Conservation (phyloP, 805 yeast species). For the Teunomyces barrocoloradensis region DNA sequence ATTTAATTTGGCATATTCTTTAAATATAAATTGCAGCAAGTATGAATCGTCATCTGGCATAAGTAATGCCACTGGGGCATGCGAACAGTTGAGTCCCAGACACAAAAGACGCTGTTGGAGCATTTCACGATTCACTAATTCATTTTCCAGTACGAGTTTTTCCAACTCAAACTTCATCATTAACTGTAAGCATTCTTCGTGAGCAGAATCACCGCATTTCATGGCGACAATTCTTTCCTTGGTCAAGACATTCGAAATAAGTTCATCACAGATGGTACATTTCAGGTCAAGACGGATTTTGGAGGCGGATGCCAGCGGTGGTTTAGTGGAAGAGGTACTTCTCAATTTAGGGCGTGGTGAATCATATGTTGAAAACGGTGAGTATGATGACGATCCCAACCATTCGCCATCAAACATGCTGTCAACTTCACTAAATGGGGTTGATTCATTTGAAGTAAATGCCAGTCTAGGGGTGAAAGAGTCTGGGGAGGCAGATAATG, state of each 20-base stretch:
- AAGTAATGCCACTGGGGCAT: not conserved
- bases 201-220: slow-evolving; percentile 54
- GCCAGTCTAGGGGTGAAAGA: not conserved
- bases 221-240: slow-evolving; percentile 48
- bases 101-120: not conserved
- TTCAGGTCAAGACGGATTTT: slow-evolving; percentile 2
- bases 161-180: slow-evolving; percentile 11
- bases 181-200: slow-evolving; percentile 56
- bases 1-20: not conserved
- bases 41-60: not conserved
- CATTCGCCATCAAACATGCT: not conserved
- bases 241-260: slow-evolving; percentile 41
- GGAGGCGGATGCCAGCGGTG: slow-evolving; percentile 5
- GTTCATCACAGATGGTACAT: slow-evolving; percentile 55
- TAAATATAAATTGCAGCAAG: slow-evolving; percentile 1
- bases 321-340: slow-evolving; percentile 20
- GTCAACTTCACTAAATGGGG: slow-evolving; percentile 1
- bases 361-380: not conserved
- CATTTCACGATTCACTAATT: not conserved
- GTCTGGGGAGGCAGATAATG: not conserved
- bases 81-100: not conserved
- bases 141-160: slow-evolving; percentile 1
- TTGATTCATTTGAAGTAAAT: not conserved
- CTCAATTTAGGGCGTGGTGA: slow-evolving; percentile 19
- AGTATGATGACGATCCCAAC: not conserved